phyloP scores from a whole-genome alignment of 768 basidiomycete genomes.

The Lentinula detonsa region DNA sequence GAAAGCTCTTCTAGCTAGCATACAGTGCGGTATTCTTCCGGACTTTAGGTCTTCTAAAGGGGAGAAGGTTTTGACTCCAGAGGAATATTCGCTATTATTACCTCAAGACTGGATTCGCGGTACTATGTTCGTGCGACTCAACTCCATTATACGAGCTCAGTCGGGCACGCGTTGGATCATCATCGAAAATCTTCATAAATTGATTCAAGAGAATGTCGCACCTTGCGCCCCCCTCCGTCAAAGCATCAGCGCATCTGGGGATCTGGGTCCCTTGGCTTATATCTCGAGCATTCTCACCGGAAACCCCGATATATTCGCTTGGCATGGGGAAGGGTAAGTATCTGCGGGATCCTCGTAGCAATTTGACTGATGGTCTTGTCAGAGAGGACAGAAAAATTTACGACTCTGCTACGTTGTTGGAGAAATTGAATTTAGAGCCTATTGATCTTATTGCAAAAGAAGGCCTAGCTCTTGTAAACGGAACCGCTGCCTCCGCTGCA shows the following conservation, averaged over 20 bases:
- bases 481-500: not conserved
- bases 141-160: not conserved
- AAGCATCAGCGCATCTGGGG: not conserved
- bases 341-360: not conserved
- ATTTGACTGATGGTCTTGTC: not conserved
- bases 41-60: not conserved
- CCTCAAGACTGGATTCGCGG: not conserved
- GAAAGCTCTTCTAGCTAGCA: not conserved
- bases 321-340: not conserved
- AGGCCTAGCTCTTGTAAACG: constrained; percentile 17
- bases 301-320: not conserved
- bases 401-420: not conserved
- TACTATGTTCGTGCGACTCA: not conserved
- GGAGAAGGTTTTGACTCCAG: not conserved
- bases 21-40: not conserved
- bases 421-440: not conserved
- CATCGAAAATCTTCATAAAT: not conserved
- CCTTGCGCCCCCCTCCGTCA: not conserved
- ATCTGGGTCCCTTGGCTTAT: not conserved
- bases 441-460: not conserved
- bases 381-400: not conserved
- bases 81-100: not conserved
- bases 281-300: not conserved
- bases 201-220: not conserved
- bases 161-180: not conserved